These are phyloP conservation scores for Vitis vinifera DNA, from an alignment of 164 flowering plant species.

Conservation along the genomic window DNA sequence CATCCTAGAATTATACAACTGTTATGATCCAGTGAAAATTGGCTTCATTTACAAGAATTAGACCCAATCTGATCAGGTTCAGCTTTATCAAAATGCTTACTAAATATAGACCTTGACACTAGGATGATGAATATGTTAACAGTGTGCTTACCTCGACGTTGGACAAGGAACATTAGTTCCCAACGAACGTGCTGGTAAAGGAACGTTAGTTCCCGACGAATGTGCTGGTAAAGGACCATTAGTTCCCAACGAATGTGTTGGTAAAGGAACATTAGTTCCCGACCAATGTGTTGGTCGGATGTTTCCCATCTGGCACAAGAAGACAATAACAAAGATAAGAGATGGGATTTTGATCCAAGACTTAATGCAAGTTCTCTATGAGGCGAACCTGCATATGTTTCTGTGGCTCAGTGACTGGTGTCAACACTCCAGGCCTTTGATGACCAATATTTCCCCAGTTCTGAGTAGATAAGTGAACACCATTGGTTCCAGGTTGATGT, in stretches of 20 bases:
- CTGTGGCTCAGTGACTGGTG: constrained; percentile 13
- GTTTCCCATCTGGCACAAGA: constrained; percentile 22
- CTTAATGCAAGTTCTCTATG: not conserved
- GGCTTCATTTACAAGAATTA: too few relatives aligned
- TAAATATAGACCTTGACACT: too few relatives aligned
- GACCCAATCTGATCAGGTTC: too few relatives aligned
- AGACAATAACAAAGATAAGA: constrained; percentile 3
- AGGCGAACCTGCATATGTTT: constrained; percentile 25
- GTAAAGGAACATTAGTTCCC: constrained; percentile 11
- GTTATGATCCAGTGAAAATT: too few relatives aligned
- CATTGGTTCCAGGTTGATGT: constrained; percentile 17
- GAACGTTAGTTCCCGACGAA: constrained; percentile 4
- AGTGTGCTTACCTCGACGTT: constrained; percentile 12
- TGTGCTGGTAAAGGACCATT: too few relatives aligned
- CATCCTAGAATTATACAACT: too few relatives aligned
- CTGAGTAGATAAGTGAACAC: constrained; percentile 4
- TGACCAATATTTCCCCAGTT: constrained; percentile 16
- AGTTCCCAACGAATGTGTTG: not conserved
- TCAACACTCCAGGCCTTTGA: constrained; percentile 21
- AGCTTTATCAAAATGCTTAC: too few relatives aligned
- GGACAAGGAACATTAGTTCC: constrained; percentile 14
- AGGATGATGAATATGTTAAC: too few relatives aligned
- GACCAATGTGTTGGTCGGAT: not conserved
- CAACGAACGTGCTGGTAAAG: not conserved
- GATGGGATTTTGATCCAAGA: not conserved